Base-by-base conservation (phyloP, 768 basidiomycete species). In the Pulveroboletus sp. region DNA sequence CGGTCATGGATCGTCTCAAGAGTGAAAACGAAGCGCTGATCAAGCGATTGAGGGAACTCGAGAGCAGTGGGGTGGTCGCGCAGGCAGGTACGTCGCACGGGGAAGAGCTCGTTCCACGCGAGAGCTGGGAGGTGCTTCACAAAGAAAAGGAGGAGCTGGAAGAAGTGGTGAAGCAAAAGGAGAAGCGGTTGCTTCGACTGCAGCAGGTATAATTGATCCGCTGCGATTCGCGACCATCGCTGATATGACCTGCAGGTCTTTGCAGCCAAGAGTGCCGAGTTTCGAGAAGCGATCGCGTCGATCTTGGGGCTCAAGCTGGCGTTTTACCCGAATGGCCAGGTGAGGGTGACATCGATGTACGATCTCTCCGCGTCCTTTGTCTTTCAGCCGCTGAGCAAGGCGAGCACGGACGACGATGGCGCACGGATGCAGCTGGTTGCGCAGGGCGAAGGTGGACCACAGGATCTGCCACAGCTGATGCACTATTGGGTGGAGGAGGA, bases 301-400 rank as follows among this genome's bases (percentile, higher is more conserved):
- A 86, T 98, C 41, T 78, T 97, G 0, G 95, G 94, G 6, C 84
- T 93, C 62, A 92, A 95, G 59, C 79, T 97, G 42, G 85, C 87
- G 2, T 97, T 97, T 64, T 90, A 90, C 61, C 89, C 87, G 14
- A 92, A 91, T 43, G 94, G 94, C 0, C 84, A 91, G 57, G 86
- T 97, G 41, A 79, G 90, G 19, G 83, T 97, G 51, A 94, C 93
- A 5, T 88, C 87, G n/a, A 78, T 90, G 57, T 97, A 87, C 69
- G 94, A 97, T 53, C 80, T 90, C 6, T 79, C 79, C 45, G 88
- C 91, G 24, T 84, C 87, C 40, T 94, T 97, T 62, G 87, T 93
- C 25, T 91, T 99, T 65, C 83, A 85, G 62, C 86, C 88, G 2
- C 64, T 64, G 51, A 69, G 61, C 59, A 75, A 59, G 60, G 62